Evolutionary conservation across 2,329 filamentous ascomycete species (phyloP), one percentile per base, ranked within the genome.

Genomic region (Monosporascus sp.): DNA sequence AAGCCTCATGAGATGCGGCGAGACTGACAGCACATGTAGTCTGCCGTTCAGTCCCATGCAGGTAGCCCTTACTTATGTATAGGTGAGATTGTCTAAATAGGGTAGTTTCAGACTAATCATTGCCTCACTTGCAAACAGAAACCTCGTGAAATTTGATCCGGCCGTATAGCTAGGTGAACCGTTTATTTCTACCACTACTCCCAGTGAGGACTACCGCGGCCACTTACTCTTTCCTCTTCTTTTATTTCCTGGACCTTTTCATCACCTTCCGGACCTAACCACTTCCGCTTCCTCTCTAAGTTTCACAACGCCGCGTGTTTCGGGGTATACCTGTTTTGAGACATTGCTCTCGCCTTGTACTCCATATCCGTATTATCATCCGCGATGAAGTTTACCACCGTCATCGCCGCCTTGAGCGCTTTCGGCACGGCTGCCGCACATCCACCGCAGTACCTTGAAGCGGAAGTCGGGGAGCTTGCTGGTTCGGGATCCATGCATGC

Each of bases 321-420:
- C 51, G 38, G 19, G 24, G 41, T 48, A 43, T 40, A 44, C 17
- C n/a, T 20, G 43, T 46, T 31, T 46, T 24, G 9, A 38, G 41
- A 27, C 37, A 49, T 19, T 37, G 43, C 44, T 46, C 45, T n/a
- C 44, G 2, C 48, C 37, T 48, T 34, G 20, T 49, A 31, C 46
- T 38, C 45, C 20, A 26, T 20, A 26, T 26, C 17, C 19, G 17
- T n/a, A 46, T 36, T 24, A 27, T 19, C 36, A 22, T 22, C 26
- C 52, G 53, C 17, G 50, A 61, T 61, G 57, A 56, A 46, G 37
- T 45, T 9, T 34, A 53, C 22, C n/a, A 19, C 34, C 7, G 17
- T 11, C 41, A 54, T 22, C n/a, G n/a, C 40, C 8, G n/a, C 50
- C 50, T 37, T 55, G 38, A 24, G 51, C 17, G 7, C 50, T 31